Conservation (phyloP, 1,284 basidiomycete genomes). For the Leccinum subspadiceum region DNA sequence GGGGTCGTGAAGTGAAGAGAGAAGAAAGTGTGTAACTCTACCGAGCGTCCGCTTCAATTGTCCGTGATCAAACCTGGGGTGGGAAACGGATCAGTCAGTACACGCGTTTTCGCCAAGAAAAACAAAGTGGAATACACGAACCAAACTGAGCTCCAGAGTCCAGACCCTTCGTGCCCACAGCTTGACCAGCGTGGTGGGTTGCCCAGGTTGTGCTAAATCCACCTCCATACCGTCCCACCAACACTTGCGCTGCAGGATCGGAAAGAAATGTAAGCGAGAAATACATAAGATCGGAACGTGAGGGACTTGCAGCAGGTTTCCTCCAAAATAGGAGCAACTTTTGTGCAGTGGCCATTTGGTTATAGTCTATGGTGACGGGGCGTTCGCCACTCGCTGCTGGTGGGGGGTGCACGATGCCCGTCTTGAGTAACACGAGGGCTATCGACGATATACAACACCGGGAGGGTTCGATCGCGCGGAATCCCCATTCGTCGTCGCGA, state of each 20-base stretch:
- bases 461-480: constrained; percentile 91
- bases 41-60: constrained; percentile 2
- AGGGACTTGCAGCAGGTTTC: constrained; percentile 85
- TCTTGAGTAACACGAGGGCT: constrained; percentile 95
- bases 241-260: constrained; percentile 78
- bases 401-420: constrained; percentile 83
- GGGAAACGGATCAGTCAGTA: constrained; percentile 4
- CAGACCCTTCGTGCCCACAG: constrained; percentile 98
- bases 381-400: constrained; percentile 50
- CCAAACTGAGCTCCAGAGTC: constrained; percentile 95
- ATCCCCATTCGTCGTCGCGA: constrained; percentile 96
- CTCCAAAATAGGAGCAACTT: constrained; percentile 98
- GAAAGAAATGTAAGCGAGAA: constrained; percentile 6
- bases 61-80: constrained; percentile 21
- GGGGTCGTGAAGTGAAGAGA: constrained; percentile 19
- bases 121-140: constrained; percentile 42
- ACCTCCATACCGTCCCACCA: constrained; percentile 99
- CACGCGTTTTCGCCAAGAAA: background rate
- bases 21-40: constrained; percentile 7
- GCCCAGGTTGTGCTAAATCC: constrained; percentile 62
- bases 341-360: constrained; percentile 96
- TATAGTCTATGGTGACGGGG: constrained; percentile 79
- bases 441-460: constrained; percentile 98
- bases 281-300: constrained; percentile 1
- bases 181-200: constrained; percentile 64